phyloP scores from a whole-genome alignment of 108 stramenopile species.

The Nitzschia sp. region DNA sequence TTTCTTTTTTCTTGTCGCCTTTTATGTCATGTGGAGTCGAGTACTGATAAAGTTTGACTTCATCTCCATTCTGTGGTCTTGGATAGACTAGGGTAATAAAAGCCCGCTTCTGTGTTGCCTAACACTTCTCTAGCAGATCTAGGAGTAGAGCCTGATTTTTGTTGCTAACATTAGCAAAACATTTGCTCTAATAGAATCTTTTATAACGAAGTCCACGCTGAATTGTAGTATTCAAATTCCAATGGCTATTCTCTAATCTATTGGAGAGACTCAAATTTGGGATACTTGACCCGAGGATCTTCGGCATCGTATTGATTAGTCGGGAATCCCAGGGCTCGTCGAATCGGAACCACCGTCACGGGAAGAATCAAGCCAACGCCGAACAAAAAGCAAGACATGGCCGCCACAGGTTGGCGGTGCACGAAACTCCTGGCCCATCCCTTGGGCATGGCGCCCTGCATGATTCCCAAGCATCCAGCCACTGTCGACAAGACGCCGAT shows the following conservation, averaged over 20 bases:
- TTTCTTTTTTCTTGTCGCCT: constrained; percentile 48
- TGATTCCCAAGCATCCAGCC: constrained; percentile 58
- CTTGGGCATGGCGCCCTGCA: constrained; percentile 69
- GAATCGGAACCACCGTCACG: constrained; percentile 70
- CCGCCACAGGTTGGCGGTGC: constrained; percentile 81
- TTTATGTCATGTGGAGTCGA: constrained; percentile 60
- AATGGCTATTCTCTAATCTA: constrained; percentile 13
- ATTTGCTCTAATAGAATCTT: too few species aligned
- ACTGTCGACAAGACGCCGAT: constrained; percentile 68
- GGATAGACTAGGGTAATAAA: too few species aligned
- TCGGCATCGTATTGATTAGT: constrained; percentile 87
- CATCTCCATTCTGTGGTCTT: constrained; percentile 28
- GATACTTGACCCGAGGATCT: constrained; percentile 60
- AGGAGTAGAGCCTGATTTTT: too few species aligned
- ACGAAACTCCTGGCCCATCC: constrained; percentile 80
- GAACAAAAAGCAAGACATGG: constrained; percentile 66
- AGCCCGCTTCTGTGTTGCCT: neutral
- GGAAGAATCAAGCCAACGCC: constrained; percentile 62
- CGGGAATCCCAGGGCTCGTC: constrained; percentile 74
- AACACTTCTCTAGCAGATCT: too few species aligned
- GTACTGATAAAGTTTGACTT: constrained; percentile 48
- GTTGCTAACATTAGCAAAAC: too few species aligned
- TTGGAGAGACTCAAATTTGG: constrained; percentile 59
- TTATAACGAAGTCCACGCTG: too few species aligned
- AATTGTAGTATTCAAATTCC: too few species aligned